Base-by-base conservation (phyloP, 345 rosid genomes). In the Excoecaria cochinchinensis region DNA sequence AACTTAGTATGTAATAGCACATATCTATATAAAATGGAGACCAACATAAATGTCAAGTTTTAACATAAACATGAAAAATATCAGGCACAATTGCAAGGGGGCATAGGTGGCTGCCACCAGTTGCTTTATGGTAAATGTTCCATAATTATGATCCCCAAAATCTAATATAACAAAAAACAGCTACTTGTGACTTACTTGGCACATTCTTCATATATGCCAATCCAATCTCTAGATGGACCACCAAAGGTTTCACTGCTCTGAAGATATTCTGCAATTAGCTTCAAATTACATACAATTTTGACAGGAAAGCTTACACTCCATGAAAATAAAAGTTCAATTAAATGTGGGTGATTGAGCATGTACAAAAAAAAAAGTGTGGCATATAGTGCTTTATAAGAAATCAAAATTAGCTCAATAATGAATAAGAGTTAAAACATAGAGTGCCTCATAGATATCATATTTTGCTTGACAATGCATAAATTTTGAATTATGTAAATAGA, bases 121-220 rank as follows among this genome's bases (percentile, higher is more conserved):
- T 39, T 7, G 39, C 19, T 61, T 3, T 61, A 15, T 15, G 11
- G 36, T 61, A 3, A 44, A 1, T 47, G 70, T 51, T 67, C 17
- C 6, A 46, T 5, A 47, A 47, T 67, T 19, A 21, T 46, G 70
- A 46, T 67, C 12, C 40, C 39, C 15, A n/a, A n/a, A n/a, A n/a
- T n/a, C n/a, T n/a, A n/a, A n/a, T n/a, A n/a, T n/a, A n/a, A n/a
- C n/a, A n/a, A n/a, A n/a, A n/a, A n/a, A n/a, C n/a, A 24, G 38
- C 60, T 71, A 73, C 16, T 59, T 59, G 15, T 21, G 72, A 85
- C 95, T 89, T 85, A 95, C 99, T 65, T 86, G 39, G 91, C 78
- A 74, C 99, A 95, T 85, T 92, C 99, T 83, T 95, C 89, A 42
- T 92, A 95, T 58, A 95, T 86, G 61, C 97, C 99, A 76, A 93